A percentile compares a stretch with the other conserved stretches of the same genome.
Conservation (phyloP, 164 flowering plant species). For the Platanus orientalis region DNA sequence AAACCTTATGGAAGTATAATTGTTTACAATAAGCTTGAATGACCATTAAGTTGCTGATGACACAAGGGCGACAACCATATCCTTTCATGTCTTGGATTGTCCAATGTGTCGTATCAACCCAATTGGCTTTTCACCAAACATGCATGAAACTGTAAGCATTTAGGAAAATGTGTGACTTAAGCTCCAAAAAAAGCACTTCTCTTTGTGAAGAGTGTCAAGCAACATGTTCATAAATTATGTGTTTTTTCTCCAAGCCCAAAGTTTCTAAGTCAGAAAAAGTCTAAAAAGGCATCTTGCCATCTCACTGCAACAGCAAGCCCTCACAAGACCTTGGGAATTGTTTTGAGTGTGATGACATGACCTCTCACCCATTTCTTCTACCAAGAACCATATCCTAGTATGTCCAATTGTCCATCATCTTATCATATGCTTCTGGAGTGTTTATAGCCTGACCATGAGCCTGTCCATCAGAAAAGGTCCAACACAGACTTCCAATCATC, state of each 20-base stretch:
- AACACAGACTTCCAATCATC: slow-evolving; percentile 82
- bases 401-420: slow-evolving; percentile 70
- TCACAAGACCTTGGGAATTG: slow-evolving; percentile 71
- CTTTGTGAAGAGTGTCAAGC: slow-evolving; percentile 83
- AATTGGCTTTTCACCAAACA: slow-evolving; percentile 25
- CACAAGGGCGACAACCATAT: slow-evolving; percentile 59
- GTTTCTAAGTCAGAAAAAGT: slow-evolving; percentile 23
- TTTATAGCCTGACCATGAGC: slow-evolving; percentile 26
- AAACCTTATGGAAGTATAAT: slow-evolving; percentile 41
- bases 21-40: slow-evolving; percentile 54
- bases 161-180: slow-evolving; percentile 58
- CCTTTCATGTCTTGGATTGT: slow-evolving; percentile 88
- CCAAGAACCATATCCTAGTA: slow-evolving; percentile 43
- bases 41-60: slow-evolving; percentile 72
- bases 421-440: slow-evolving; percentile 48
- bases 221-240: slow-evolving; percentile 75
- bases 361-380: slow-evolving; percentile 44
- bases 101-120: slow-evolving; percentile 78
- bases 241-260: slow-evolving; percentile 61
- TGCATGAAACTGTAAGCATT: slow-evolving; percentile 33
- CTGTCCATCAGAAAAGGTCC: slow-evolving; percentile 69
- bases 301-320: slow-evolving; percentile 68
- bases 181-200: slow-evolving; percentile 46
- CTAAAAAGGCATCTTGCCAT: slow-evolving; percentile 57
- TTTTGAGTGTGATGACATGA: slow-evolving; percentile 35